Conservation (phyloP, 2,329 filamentous ascomycete genomes). For the Rosellinia necatrix region DNA sequence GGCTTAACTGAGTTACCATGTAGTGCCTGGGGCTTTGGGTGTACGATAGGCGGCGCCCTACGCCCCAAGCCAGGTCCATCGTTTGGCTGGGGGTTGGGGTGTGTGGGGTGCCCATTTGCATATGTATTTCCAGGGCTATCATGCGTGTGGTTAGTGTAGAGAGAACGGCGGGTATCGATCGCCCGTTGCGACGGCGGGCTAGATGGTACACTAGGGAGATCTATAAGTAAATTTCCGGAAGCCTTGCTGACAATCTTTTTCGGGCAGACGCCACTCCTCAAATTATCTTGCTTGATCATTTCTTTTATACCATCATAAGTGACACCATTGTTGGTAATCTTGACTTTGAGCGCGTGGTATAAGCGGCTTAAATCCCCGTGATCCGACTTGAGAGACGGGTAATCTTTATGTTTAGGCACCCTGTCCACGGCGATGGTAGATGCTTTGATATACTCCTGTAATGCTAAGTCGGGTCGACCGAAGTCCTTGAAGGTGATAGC, state of each 20-base stretch:
- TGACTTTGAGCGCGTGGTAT: slow-evolving; percentile 56
- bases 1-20: slow-evolving; percentile 63
- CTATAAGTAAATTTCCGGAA: slow-evolving; percentile 7
- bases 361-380: slow-evolving; percentile 52
- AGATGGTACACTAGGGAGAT: slow-evolving; percentile 31
- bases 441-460: slow-evolving; percentile 83
- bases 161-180: background rate
- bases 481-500: slow-evolving; percentile 68
- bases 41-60: slow-evolving; percentile 54
- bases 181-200: slow-evolving; percentile 5
- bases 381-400: slow-evolving; percentile 64
- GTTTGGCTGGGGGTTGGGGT: background rate
- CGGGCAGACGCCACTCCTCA: slow-evolving; percentile 61
- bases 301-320: slow-evolving; percentile 63
- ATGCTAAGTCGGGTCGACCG: slow-evolving; percentile 71
- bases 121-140: background rate
- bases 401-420: slow-evolving; percentile 78
- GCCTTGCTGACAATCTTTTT: slow-evolving; percentile 29
- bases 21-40: slow-evolving; percentile 70
- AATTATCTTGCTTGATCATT: slow-evolving; percentile 69
- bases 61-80: slow-evolving; percentile 4
- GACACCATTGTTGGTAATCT: slow-evolving; percentile 52
- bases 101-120: background rate
- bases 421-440: slow-evolving; percentile 77
- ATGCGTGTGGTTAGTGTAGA: background rate